These are phyloP conservation scores for Bryoglossum gracile DNA, from an alignment of 495 filamentous ascomycete genomes.

Conservation along the genomic window DNA sequence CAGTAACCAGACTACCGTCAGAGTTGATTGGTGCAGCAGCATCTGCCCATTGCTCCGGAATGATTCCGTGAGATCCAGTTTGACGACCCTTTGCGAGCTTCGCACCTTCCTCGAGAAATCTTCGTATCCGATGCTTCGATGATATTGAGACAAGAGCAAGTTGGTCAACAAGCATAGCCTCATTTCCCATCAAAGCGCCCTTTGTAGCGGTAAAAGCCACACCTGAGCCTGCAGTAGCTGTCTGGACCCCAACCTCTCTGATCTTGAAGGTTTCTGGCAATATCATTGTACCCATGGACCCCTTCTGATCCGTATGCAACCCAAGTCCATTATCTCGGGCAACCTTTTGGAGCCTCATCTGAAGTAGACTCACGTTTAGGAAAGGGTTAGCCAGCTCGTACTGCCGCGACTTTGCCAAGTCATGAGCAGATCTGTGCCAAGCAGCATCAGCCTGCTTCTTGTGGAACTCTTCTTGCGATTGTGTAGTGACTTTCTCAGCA, in stretches of 20 bases:
- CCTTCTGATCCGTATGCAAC: constrained; percentile 44
- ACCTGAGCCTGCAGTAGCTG: constrained; percentile 40
- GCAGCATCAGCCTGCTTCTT: constrained; percentile 37
- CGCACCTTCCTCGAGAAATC: constrained; percentile 63
- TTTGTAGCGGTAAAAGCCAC: constrained; percentile 49
- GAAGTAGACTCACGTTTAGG: constrained; percentile 28
- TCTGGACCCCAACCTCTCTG: constrained; percentile 29
- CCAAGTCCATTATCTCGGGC: constrained; percentile 50
- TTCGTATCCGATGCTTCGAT: constrained; percentile 61
- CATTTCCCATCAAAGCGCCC: constrained; percentile 58
- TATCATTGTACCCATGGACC: constrained; percentile 35
- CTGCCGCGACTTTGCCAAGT: constrained; percentile 34
- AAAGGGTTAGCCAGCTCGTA: constrained; percentile 33
- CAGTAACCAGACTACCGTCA: constrained; percentile 29
- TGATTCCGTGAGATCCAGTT: constrained; percentile 61
- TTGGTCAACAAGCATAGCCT: constrained; percentile 63
- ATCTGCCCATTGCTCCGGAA: constrained; percentile 63
- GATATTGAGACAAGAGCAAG: constrained; percentile 68
- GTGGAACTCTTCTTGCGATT: constrained; percentile 45
- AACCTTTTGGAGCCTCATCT: constrained; percentile 48
- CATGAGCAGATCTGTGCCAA: constrained; percentile 39
- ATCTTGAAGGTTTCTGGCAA: constrained; percentile 39
- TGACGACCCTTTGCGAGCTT: constrained; percentile 56
- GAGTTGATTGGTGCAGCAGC: constrained; percentile 43
- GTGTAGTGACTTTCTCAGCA: constrained; percentile 36